Evolutionary conservation across 2,329 filamentous ascomycete genomes (phyloP).

Genomic region (Saccharata proteae): DNA sequence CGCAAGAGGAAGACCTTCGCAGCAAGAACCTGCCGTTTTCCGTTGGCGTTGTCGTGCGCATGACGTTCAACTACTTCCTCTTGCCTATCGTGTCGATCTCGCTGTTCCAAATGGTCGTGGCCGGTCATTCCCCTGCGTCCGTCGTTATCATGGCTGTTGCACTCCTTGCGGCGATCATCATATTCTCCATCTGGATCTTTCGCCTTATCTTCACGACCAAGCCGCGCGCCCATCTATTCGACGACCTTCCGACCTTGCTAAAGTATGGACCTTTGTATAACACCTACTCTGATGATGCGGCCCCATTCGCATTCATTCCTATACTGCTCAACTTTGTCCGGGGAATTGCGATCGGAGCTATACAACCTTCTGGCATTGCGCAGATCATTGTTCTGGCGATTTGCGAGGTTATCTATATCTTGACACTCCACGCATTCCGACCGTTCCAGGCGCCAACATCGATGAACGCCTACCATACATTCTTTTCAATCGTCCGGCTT

Average conservation of each 20-base stretch:
- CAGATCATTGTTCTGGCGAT: slow-evolving; percentile 88
- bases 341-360: slow-evolving; percentile 80
- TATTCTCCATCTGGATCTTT: slow-evolving; percentile 67
- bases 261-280: slow-evolving; percentile 92
- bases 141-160: slow-evolving; percentile 65
- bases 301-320: slow-evolving; percentile 79
- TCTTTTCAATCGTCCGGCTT: slow-evolving; percentile 69
- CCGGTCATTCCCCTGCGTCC: slow-evolving; percentile 52
- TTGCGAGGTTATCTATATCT: slow-evolving; percentile 80
- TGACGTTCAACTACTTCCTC: slow-evolving; percentile 87
- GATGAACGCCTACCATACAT: slow-evolving; percentile 91
- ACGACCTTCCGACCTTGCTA: slow-evolving; percentile 80
- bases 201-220: slow-evolving; percentile 68
- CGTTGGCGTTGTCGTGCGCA: slow-evolving; percentile 48
- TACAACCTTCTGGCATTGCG: slow-evolving; percentile 85
- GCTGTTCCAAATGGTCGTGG: slow-evolving; percentile 80
- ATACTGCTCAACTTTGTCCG: slow-evolving; percentile 74
- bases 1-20: slow-evolving; percentile 73
- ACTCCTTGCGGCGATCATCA: slow-evolving; percentile 59
- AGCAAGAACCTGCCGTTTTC: slow-evolving; percentile 84
- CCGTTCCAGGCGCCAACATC: slow-evolving; percentile 86
- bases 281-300: slow-evolving; percentile 88
- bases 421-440: slow-evolving; percentile 79
- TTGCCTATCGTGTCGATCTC: slow-evolving; percentile 78
- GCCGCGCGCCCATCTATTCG: slow-evolving; percentile 78